These are phyloP conservation scores for Lasiosphaeria ovina DNA, from an alignment of 495 filamentous ascomycete species.

Conservation along the genomic window DNA sequence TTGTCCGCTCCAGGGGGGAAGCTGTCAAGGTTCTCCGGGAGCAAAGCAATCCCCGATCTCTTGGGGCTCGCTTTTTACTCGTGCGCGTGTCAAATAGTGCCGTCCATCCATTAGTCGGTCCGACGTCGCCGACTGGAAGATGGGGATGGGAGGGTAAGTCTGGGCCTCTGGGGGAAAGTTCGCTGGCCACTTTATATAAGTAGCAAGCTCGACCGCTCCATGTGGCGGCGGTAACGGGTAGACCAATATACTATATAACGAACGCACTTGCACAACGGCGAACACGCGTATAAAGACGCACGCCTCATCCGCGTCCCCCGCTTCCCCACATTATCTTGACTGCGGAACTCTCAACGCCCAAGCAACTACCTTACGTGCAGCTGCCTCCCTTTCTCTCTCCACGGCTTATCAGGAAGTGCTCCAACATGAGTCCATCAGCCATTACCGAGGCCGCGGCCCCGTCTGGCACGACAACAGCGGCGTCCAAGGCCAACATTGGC, in stretches of 20 bases:
- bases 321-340: slow-evolving; percentile 11
- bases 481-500: slow-evolving; percentile 80
- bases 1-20: no score
- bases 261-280: neutral
- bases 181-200: neutral
- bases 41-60: no score
- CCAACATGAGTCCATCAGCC: slow-evolving; percentile 12
- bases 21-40: no score
- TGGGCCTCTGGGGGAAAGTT: no score
- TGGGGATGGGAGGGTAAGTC: no score
- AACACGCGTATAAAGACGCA: slow-evolving; percentile 10
- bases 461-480: slow-evolving; percentile 20
- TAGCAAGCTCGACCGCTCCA: neutral
- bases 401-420: neutral
- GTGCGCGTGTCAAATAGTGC: no score
- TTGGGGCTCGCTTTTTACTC: no score
- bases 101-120: no score
- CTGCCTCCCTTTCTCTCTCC: neutral
- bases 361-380: neutral
- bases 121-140: no score
- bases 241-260: neutral
- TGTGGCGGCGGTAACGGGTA: neutral
- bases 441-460: neutral
- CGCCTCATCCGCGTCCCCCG: neutral
- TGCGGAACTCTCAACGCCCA: neutral